These are phyloP conservation scores for Cyanodermella asteris DNA, from an alignment of 2,329 filamentous ascomycete genomes.

Conservation along the genomic window DNA sequence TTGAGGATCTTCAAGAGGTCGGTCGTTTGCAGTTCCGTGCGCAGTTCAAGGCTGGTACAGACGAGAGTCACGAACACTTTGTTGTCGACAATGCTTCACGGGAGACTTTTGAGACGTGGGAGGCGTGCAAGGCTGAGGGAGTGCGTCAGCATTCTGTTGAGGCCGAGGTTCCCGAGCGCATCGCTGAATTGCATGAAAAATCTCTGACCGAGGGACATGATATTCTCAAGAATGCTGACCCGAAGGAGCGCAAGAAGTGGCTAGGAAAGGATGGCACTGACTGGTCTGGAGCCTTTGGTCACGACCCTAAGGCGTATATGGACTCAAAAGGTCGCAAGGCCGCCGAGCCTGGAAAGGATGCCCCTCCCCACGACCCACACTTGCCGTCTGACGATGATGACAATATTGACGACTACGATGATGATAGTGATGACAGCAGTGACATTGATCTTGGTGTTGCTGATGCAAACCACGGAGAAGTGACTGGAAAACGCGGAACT, in stretches of 20 bases:
- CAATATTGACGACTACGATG: slow-evolving; percentile 12
- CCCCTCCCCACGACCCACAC: slow-evolving; percentile 29
- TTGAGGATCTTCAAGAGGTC: slow-evolving; percentile 55
- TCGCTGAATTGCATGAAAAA: slow-evolving; percentile 59
- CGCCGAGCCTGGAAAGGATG: slow-evolving; percentile 32
- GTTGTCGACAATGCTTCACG: slow-evolving; percentile 71
- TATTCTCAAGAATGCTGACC: slow-evolving; percentile 47
- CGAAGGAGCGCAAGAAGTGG: slow-evolving; percentile 52
- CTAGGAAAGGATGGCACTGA: slow-evolving; percentile 59
- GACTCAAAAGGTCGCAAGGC: slow-evolving; percentile 30
- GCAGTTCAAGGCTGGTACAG: slow-evolving; percentile 74
- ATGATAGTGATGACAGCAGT: slow-evolving; percentile 14
- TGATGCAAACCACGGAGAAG: slow-evolving; percentile 24
- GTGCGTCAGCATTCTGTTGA: slow-evolving; percentile 51
- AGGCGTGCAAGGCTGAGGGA: slow-evolving; percentile 73
- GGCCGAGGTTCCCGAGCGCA: slow-evolving; percentile 47
- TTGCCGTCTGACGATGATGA: slow-evolving; percentile 23
- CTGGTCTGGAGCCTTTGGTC: slow-evolving; percentile 69
- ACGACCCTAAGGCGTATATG: slow-evolving; percentile 44
- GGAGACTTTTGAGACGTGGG: slow-evolving; percentile 89
- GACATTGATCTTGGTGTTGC: slow-evolving; percentile 36
- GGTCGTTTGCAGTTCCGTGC: slow-evolving; percentile 63
- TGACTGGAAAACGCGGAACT: slow-evolving; percentile 11
- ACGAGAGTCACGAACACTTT: slow-evolving; percentile 64
- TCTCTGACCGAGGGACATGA: slow-evolving; percentile 63